These are phyloP conservation scores for Exophiala lecanii-corni DNA, from an alignment of 2,329 filamentous ascomycete genomes.

Conservation along the genomic window DNA sequence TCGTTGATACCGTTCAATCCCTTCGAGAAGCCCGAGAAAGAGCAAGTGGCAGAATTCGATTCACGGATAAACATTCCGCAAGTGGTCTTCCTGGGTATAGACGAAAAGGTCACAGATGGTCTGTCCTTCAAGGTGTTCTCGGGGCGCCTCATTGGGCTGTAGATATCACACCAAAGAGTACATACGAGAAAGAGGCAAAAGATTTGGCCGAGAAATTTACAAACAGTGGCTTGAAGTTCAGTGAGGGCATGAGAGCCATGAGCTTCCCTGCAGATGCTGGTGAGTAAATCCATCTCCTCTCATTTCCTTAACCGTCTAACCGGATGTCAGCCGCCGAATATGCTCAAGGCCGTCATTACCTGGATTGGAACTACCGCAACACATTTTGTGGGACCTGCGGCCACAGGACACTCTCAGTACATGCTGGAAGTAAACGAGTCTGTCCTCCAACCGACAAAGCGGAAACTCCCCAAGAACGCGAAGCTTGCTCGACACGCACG, in stretches of 20 bases:
- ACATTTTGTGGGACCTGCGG: conserved; percentile 90
- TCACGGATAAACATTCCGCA: conserved; percentile 63
- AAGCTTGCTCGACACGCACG: conserved; percentile 72
- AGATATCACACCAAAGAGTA: conserved; percentile 72
- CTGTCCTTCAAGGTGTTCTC: conserved; percentile 55
- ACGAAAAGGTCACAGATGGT: conserved; percentile 55
- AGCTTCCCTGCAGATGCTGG: conserved; percentile 58
- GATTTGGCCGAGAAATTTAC: conserved; percentile 57
- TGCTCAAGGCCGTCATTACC: conserved; percentile 77
- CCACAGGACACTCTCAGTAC: conserved; percentile 61
- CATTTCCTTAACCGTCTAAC: no score
- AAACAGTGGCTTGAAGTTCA: conserved; percentile 60
- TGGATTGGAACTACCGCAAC: conserved; percentile 93
- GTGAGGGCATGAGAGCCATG: conserved; percentile 61
- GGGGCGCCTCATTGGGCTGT: conserved; percentile 85
- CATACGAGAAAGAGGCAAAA: conserved; percentile 58
- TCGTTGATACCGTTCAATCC: conserved; percentile 66
- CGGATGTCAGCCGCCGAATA: conserved; percentile 85
- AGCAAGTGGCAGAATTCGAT: conserved; percentile 68
- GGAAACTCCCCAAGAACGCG: conserved; percentile 49
- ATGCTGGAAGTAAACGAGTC: conserved; percentile 42
- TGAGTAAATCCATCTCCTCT: conserved; percentile 34
- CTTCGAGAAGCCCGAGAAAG: conserved; percentile 67
- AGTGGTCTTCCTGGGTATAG: conserved; percentile 78
- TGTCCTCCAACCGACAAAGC: conserved; percentile 43